Conservation (phyloP, 116 monocot species). For the Papilionanthe hybrid region DNA sequence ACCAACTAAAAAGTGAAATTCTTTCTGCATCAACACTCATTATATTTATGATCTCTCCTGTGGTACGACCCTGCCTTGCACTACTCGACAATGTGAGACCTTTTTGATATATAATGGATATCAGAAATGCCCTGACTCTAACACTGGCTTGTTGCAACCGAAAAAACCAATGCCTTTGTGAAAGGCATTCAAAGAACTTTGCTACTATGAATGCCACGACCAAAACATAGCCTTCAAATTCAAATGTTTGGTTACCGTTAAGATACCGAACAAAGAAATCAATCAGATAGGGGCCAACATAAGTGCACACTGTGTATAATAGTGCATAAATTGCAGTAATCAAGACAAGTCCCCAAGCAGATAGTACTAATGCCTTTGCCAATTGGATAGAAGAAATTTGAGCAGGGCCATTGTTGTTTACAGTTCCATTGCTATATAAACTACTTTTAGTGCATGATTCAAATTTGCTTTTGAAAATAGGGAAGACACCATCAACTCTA, state of each 20-base stretch:
- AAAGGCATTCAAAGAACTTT: slow-evolving; percentile 29
- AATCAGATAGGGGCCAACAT: slow-evolving; percentile 49
- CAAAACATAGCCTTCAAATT: slow-evolving; percentile 29
- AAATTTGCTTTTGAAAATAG: slow-evolving; percentile 23
- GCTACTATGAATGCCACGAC: slow-evolving; percentile 33
- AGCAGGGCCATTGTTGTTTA: neutral
- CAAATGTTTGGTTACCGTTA: slow-evolving; percentile 11
- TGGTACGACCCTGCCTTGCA: slow-evolving; percentile 34
- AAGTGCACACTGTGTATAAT: slow-evolving; percentile 21
- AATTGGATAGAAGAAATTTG: slow-evolving; percentile 25
- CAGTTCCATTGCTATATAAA: neutral
- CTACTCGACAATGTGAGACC: slow-evolving; percentile 29
- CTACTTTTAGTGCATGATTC: slow-evolving; percentile 5
- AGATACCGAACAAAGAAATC: slow-evolving; percentile 44
- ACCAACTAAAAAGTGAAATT: slow-evolving; percentile 27
- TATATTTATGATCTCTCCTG: slow-evolving; percentile 51
- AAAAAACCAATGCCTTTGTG: slow-evolving; percentile 39
- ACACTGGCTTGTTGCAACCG: slow-evolving; percentile 26
- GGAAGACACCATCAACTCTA: slow-evolving; percentile 15
- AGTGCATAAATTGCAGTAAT: slow-evolving; percentile 27
- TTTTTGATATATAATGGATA: slow-evolving; percentile 44
- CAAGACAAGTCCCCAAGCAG: slow-evolving; percentile 16
- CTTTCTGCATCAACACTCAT: slow-evolving; percentile 53
- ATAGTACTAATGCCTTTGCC: slow-evolving; percentile 27
- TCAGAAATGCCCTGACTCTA: slow-evolving; percentile 28